phyloP scores from a whole-genome alignment of 2,329 filamentous ascomycete genomes.

The Colletotrichum salicis region DNA sequence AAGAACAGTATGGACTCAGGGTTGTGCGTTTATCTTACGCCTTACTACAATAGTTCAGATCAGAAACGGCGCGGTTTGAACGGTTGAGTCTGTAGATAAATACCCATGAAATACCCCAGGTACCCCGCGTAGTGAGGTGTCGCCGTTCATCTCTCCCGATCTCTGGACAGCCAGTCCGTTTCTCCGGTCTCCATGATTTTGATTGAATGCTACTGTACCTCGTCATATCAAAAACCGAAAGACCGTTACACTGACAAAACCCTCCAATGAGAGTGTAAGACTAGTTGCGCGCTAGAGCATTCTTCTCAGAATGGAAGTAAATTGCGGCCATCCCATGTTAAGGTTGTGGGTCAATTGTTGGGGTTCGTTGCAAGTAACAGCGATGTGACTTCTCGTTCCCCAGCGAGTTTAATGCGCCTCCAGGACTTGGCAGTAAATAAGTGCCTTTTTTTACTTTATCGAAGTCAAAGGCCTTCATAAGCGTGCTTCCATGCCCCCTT shows the following conservation, averaged over 20 bases:
- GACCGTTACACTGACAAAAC: neutral
- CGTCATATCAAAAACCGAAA: conserved; percentile 9
- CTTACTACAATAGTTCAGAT: neutral
- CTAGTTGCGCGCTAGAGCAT: neutral
- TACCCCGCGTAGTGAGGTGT: neutral
- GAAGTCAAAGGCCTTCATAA: too few relatives aligned
- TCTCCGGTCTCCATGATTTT: neutral
- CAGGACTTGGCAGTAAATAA: too few relatives aligned
- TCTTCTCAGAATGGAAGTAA: neutral
- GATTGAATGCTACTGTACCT: neutral
- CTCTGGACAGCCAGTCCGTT: neutral
- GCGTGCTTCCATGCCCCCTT: too few relatives aligned
- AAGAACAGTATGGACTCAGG: neutral
- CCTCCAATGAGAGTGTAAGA: conserved; percentile 14
- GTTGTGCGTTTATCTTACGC: too few relatives aligned
- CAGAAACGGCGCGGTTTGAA: neutral
- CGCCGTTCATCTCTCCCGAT: neutral
- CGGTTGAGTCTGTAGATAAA: neutral
- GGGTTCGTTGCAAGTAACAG: neutral
- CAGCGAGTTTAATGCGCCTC: too few relatives aligned
- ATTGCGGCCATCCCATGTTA: neutral
- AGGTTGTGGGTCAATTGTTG: neutral
- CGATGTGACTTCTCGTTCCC: neutral
- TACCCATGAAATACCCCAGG: neutral
- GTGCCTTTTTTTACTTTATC: too few relatives aligned